Conservation (phyloP, 2,329 filamentous ascomycete genomes). For the Pseudogymnoascus sp. region DNA sequence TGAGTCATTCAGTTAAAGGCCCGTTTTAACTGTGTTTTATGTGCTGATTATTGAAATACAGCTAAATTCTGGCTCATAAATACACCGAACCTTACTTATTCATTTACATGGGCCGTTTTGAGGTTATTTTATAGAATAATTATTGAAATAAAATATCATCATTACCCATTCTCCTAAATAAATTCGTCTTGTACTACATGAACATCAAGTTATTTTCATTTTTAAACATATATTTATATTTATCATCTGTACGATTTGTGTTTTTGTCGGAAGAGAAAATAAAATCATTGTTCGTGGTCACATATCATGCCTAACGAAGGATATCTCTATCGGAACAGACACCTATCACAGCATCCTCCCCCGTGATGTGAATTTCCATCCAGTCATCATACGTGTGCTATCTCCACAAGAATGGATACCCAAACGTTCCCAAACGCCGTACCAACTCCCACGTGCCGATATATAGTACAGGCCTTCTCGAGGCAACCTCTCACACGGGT, state of each 20-base stretch:
- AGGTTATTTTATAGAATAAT: neutral
- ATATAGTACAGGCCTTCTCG: neutral
- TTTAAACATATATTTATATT: neutral
- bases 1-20: neutral
- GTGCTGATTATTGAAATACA: neutral
- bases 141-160: neutral
- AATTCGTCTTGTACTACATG: neutral
- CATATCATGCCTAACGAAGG: neutral
- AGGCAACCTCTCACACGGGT: neutral
- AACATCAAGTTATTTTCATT: neutral
- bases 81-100: neutral
- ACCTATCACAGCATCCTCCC: neutral
- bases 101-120: neutral
- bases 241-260: no score
- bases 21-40: neutral
- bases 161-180: neutral
- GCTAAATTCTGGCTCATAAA: neutral
- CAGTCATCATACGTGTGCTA: neutral
- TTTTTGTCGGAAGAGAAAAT: neutral
- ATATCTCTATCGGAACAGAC: neutral
- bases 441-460: neutral
- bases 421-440: neutral
- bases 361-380: neutral
- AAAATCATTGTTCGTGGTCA: neutral
- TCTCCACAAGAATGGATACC: neutral